Evolutionary conservation across 177 flowering plant genomes (phyloP).

Genomic region (Vitis hybrid): DNA sequence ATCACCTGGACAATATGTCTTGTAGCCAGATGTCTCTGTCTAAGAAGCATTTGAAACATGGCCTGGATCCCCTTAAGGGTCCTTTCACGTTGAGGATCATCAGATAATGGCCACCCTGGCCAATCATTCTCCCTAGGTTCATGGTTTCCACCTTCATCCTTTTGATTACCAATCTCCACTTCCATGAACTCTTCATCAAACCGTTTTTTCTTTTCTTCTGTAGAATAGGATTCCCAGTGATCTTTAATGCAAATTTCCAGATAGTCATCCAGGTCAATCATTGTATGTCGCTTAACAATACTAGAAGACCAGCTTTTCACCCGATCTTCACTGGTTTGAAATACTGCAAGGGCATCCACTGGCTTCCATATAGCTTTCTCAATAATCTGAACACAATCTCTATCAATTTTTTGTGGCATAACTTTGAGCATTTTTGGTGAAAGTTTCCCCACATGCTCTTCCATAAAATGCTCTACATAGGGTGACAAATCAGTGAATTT

Average conservation of each 20-base stretch:
- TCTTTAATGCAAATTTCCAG: conserved; percentile 45
- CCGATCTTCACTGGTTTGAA: conserved; percentile 48
- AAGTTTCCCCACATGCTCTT: conserved; percentile 80
- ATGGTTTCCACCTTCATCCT: conserved; percentile 16
- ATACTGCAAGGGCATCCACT: conserved; percentile 62
- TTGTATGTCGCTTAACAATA: conserved; percentile 28
- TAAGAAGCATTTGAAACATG: conserved; percentile 65
- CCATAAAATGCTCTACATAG: conserved; percentile 71
- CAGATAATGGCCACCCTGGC: conserved; percentile 74
- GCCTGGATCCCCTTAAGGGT: conserved; percentile 71
- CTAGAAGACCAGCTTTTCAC: conserved; percentile 30
- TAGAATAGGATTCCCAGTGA: conserved; percentile 52
- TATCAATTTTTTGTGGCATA: conserved; percentile 65
- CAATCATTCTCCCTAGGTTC: conserved; percentile 24
- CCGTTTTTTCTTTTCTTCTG: conserved; percentile 30
- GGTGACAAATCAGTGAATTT: conserved; percentile 61
- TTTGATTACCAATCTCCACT: conserved; percentile 37
- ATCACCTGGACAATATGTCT: conserved; percentile 79
- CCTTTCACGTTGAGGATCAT: conserved; percentile 74
- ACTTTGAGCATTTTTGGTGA: conserved; percentile 61
- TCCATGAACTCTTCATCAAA: conserved; percentile 29
- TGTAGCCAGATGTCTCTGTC: conserved; percentile 68
- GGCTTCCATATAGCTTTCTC: conserved; percentile 81
- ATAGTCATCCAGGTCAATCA: conserved; percentile 27
- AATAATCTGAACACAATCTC: conserved; percentile 84